Percentiles rank a stretch among this genome's conserved stretches.
phyloP scores from a whole-genome alignment of 306 rosid genomes.

The Rosa persica region DNA sequence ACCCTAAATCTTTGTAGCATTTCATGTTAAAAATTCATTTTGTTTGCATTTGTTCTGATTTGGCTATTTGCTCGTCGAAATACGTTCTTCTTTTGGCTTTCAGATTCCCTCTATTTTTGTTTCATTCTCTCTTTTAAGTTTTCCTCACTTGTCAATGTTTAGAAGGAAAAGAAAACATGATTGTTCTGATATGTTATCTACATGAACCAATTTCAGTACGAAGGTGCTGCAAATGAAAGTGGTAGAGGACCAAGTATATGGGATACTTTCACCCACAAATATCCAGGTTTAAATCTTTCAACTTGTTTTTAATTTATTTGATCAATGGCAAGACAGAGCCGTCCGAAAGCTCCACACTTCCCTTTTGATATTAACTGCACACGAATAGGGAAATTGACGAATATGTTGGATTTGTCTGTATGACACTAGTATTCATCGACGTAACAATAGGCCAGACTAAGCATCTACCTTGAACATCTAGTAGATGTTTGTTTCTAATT shows the following conservation, averaged over 20 bases:
- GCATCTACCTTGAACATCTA: neutral
- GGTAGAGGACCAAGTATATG: conserved; percentile 8
- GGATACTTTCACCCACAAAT: conserved; percentile 13
- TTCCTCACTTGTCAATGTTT: neutral
- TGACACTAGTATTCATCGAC: neutral
- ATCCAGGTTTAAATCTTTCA: conserved; percentile 7
- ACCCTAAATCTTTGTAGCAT: neutral
- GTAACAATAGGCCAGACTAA: neutral
- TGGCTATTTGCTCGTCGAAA: neutral
- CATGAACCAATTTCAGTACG: conserved; percentile 2
- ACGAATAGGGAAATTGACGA: neutral
- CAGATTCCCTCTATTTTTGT: neutral
- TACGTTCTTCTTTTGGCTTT: neutral
- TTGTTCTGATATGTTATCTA: neutral
- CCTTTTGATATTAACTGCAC: neutral
- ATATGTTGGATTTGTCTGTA: neutral
- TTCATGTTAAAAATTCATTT: no score
- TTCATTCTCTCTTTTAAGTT: neutral
- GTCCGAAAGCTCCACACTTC: neutral
- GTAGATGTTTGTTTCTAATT: neutral
- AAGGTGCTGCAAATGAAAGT: conserved; percentile 5
- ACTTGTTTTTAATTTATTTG: neutral
- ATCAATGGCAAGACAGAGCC: neutral
- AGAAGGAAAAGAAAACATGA: neutral
- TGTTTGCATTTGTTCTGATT: neutral